Evolutionary conservation across 2,329 filamentous ascomycete genomes (phyloP).

Genomic region (Phyllosticta citribraziliensis): DNA sequence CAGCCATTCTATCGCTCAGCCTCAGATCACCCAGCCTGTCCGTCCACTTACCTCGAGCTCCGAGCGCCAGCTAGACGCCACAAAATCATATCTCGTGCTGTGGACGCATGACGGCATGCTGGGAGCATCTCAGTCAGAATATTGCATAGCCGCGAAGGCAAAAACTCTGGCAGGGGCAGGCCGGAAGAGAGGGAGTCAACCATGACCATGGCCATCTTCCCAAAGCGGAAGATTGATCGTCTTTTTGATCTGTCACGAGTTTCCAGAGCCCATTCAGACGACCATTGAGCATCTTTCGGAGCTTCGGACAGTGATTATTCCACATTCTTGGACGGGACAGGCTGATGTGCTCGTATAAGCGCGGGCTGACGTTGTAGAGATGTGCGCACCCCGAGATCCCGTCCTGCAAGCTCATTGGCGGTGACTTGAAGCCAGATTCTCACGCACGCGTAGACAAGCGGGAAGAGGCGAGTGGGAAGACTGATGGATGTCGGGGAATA

Average conservation of each 20-base stretch:
- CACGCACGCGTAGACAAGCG: not conserved
- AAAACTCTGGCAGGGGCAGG: not conserved
- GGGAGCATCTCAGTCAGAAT: not conserved
- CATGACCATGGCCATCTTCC: not conserved
- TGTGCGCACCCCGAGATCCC: not conserved
- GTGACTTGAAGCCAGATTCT: not conserved
- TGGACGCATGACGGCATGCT: not conserved
- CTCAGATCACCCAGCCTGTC: not conserved
- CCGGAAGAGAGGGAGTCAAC: not conserved
- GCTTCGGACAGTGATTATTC: not conserved
- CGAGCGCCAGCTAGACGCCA: not conserved
- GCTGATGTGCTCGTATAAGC: not conserved
- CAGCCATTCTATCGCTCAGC: not conserved
- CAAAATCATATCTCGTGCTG: not conserved
- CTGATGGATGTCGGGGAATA: not conserved
- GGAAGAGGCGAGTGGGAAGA: not conserved
- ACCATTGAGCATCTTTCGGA: not conserved
- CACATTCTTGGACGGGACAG: not conserved
- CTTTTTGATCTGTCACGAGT: not conserved
- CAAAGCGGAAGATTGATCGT: not conserved
- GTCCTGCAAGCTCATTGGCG: not conserved
- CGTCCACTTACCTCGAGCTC: not conserved
- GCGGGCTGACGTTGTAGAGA: not conserved
- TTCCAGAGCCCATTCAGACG: not conserved
- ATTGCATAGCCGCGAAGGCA: not conserved